phyloP scores from a whole-genome alignment of 441 rosid genomes.

The Euphorbia schlechtendalii region DNA sequence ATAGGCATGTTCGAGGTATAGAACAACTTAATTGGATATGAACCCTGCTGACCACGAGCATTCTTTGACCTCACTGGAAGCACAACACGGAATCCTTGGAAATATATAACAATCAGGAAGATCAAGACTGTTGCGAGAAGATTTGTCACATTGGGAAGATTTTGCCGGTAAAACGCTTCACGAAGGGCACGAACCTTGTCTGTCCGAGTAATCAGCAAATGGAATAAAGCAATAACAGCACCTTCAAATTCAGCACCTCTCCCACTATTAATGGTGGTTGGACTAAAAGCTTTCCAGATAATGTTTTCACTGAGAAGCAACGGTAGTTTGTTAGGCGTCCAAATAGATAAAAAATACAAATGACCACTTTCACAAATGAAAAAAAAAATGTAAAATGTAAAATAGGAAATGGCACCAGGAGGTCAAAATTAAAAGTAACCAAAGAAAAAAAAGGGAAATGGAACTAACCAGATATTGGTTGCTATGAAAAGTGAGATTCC shows the following conservation, averaged over 20 bases:
- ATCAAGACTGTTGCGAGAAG: slow-evolving; percentile 59
- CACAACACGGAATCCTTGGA: too few relatives aligned
- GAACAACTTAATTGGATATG: slow-evolving; percentile 75
- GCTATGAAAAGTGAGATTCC: too few relatives aligned
- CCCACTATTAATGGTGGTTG: slow-evolving; percentile 87
- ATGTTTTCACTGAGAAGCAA: slow-evolving; percentile 63
- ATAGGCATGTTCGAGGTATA: slow-evolving; percentile 85
- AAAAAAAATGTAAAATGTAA: too few relatives aligned
- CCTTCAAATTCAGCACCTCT: slow-evolving; percentile 99
- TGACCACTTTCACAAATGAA: background rate
- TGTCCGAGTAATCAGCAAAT: slow-evolving; percentile 66
- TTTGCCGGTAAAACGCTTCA: slow-evolving; percentile 93
- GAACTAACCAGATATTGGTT: slow-evolving; percentile 94
- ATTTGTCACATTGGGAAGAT: slow-evolving; percentile 89
- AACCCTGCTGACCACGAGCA: too few relatives aligned
- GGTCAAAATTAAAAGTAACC: too few relatives aligned
- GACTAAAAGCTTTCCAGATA: slow-evolving; percentile 96
- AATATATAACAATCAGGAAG: too few relatives aligned
- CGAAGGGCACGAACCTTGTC: slow-evolving; percentile 80
- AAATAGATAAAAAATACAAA: background rate
- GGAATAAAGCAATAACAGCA: slow-evolving; percentile 86
- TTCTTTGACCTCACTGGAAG: too few relatives aligned
- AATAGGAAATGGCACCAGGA: too few relatives aligned
- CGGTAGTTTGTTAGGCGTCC: background rate
- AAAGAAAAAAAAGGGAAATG: too few relatives aligned